These are phyloP conservation scores for Fomitopsis serialis DNA, from an alignment of 768 basidiomycete genomes.

Conservation along the genomic window DNA sequence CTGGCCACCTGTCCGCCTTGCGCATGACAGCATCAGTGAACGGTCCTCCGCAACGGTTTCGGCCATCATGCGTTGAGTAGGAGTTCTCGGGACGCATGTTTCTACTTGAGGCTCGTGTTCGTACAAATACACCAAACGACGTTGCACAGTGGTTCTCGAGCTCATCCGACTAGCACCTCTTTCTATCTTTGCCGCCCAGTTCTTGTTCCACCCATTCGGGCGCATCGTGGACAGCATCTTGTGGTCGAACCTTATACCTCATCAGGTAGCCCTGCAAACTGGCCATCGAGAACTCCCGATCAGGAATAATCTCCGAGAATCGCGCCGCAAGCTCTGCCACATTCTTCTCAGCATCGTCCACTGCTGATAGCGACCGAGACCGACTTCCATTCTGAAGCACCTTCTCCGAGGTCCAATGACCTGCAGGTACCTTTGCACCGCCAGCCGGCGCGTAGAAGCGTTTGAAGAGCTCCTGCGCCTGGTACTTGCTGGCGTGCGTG, in stretches of 20 bases:
- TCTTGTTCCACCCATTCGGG: constrained; percentile 7
- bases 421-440: too few species aligned
- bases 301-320: constrained; percentile 50
- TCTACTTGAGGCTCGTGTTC: too few species aligned
- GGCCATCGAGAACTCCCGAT: constrained; percentile 29
- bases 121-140: not conserved
- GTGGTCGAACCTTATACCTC: constrained; percentile 58
- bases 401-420: too few species aligned
- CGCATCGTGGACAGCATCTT: constrained; percentile 35
- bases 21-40: too few species aligned
- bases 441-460: constrained; percentile 44
- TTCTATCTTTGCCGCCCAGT: not conserved
- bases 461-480: constrained; percentile 59
- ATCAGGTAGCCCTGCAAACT: constrained; percentile 58
- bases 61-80: too few species aligned
- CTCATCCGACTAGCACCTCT: not conserved
- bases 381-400: too few species aligned
- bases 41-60: too few species aligned
- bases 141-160: too few species aligned
- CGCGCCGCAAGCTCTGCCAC: constrained; percentile 42
- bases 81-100: too few species aligned
- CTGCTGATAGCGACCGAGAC: too few species aligned
- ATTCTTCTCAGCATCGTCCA: constrained; percentile 6
- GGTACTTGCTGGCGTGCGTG: constrained; percentile 64
- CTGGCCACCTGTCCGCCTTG: too few species aligned